phyloP scores from a whole-genome alignment of 2,329 filamentous ascomycete genomes.

The Botryotinia convoluta region DNA sequence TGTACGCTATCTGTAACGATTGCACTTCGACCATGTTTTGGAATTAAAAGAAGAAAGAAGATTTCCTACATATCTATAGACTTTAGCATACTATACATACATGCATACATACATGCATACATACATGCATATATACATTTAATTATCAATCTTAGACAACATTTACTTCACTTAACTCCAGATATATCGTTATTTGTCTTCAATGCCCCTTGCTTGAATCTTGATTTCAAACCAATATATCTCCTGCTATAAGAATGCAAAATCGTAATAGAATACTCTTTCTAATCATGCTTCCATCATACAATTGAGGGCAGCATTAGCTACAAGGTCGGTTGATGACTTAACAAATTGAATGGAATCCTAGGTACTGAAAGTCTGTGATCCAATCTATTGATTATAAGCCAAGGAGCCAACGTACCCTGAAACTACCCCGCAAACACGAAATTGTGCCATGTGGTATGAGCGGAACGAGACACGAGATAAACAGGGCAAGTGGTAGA shows the following conservation, averaged over 20 bases:
- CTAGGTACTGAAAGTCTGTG: no score
- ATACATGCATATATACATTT: neutral
- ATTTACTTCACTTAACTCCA: neutral
- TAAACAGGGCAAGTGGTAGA: neutral
- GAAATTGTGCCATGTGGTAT: neutral
- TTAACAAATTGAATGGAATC: neutral
- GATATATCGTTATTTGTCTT: neutral
- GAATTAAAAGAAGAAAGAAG: neutral
- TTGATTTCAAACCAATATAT: neutral
- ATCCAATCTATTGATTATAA: neutral
- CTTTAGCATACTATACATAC: neutral
- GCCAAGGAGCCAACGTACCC: neutral
- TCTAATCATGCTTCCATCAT: no score
- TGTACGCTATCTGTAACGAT: neutral
- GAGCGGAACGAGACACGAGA: neutral
- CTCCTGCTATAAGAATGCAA: neutral
- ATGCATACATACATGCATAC: no score
- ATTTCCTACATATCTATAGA: neutral
- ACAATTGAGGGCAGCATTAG: no score
- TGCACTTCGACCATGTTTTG: neutral
- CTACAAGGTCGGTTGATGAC: no score
- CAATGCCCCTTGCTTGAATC: neutral
- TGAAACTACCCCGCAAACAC: slow-evolving; percentile 7
- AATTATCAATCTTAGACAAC: neutral
- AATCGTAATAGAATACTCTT: no score